Evolutionary conservation across 805 yeast genomes (phyloP).

Genomic region (Priceomyces castillae): DNA sequence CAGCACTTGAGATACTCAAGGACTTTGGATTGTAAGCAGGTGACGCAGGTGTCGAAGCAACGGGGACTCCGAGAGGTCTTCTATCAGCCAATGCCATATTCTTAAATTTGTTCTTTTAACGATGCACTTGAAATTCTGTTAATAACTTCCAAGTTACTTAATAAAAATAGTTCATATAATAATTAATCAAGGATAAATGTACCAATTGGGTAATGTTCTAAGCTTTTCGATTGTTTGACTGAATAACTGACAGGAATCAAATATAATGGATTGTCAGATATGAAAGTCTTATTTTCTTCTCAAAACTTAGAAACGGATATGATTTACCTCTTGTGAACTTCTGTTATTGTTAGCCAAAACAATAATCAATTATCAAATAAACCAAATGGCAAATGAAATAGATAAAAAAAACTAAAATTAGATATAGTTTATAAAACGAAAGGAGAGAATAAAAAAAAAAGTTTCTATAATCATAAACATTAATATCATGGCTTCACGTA

Average conservation of each 20-base stretch:
- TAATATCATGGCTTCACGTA: neutral
- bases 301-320: neutral
- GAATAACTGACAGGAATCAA: neutral
- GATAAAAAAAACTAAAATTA: neutral
- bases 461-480: slow-evolving; percentile 4
- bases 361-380: slow-evolving; percentile 2
- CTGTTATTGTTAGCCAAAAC: slow-evolving; percentile 1
- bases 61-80: slow-evolving; percentile 59
- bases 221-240: neutral
- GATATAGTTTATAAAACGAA: slow-evolving; percentile 6
- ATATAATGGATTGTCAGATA: neutral
- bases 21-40: slow-evolving; percentile 39
- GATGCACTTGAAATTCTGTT: slow-evolving; percentile 6
- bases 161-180: slow-evolving; percentile 4
- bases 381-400: slow-evolving; percentile 1
- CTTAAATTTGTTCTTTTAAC: slow-evolving; percentile 6
- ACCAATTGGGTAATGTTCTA: slow-evolving; percentile 1
- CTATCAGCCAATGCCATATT: slow-evolving; percentile 65
- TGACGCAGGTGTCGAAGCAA: slow-evolving; percentile 45
- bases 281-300: neutral
- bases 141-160: slow-evolving; percentile 2
- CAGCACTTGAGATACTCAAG: slow-evolving; percentile 15
- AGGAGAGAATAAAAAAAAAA: slow-evolving; percentile 5
- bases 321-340: neutral
- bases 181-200: neutral